Evolutionary conservation across 768 basidiomycete genomes (phyloP), one percentile per base, ranked within the genome.

Genomic region (Phallus indusiatus): DNA sequence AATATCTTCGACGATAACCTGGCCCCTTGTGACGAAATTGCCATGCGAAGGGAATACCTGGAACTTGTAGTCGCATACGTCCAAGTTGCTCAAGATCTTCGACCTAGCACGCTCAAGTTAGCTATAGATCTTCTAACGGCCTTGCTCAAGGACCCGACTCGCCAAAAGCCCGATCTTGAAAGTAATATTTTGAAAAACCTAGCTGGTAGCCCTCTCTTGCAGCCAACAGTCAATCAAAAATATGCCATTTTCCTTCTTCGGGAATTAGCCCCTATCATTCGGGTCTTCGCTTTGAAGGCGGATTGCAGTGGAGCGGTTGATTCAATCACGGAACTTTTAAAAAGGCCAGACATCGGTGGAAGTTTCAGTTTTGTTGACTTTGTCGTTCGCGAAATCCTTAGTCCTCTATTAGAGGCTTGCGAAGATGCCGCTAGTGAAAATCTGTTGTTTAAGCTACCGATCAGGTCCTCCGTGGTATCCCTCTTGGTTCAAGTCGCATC

Each of bases 21-120:
- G 60, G 63, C 72, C 5, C 75, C 82, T 1, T 82, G 83, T 65
- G 80, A 86, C 66, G 65, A 80, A 7, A 69, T 71, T 20, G 69
- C 73, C 8, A 85, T 90, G 81, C 76, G 84, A 20, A 66, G 82
- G 51, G 86, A 89, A 62, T 89, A 81, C 67, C 74, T 90, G 5
- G 72, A 56, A 2, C 61, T 68, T 8, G 47, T 69, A 6, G 56
- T 60, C 16, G 62, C 62, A 11, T 69, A 60, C 54, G 62, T 53
- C 16, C 47, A 56, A 21, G 64, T 61, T 10, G 68, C 67, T 20
- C 67, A 67, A 5, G 50, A 62, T 8, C 60, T 66, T 16, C 42
- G 57, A 5, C 36, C 51, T 1, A 46, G 57, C 17, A 61, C 63
- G 7, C 54, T 66, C 33, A 55, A 53, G 34, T 56, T 63, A 16